These are phyloP conservation scores for Backusella australiensis DNA, from an alignment of 192 early-diverging fungal genomes.

Conservation along the genomic window DNA sequence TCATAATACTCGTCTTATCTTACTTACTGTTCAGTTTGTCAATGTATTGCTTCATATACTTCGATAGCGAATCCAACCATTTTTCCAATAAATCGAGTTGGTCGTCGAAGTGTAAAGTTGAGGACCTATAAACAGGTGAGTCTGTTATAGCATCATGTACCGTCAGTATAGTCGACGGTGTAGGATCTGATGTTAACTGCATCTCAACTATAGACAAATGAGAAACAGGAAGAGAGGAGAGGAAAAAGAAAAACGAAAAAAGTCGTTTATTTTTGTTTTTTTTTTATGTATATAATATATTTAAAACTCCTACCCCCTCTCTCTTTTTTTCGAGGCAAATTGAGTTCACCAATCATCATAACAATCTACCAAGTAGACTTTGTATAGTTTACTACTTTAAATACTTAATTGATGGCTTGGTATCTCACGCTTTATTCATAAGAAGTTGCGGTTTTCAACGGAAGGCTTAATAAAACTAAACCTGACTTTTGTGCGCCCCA, in stretches of 20 bases:
- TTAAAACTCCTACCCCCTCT: not conserved
- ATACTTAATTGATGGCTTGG: too few relatives aligned
- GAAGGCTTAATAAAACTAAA: not conserved
- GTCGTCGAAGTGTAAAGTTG: conserved; percentile 46
- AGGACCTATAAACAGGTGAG: conserved; percentile 49
- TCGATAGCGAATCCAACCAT: conserved; percentile 43
- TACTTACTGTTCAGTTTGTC: conserved; percentile 33
- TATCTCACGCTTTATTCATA: too few relatives aligned
- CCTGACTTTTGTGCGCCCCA: not conserved
- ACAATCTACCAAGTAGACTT: too few relatives aligned
- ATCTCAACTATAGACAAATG: not conserved
- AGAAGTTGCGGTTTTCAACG: not conserved
- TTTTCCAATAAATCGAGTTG: conserved; percentile 49
- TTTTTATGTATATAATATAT: not conserved
- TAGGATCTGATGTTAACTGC: not conserved
- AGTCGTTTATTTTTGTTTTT: not conserved
- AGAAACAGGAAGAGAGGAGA: not conserved
- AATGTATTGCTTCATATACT: conserved; percentile 25
- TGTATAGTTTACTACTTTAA: too few relatives aligned
- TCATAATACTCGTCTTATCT: not conserved
- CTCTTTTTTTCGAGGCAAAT: too few relatives aligned
- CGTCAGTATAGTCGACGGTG: conserved; percentile 28
- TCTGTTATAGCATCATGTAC: conserved; percentile 49
- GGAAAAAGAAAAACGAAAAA: not conserved
- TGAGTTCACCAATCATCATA: too few relatives aligned